phyloP scores from a whole-genome alignment of 305 asterid species.

The Lippia alba region DNA sequence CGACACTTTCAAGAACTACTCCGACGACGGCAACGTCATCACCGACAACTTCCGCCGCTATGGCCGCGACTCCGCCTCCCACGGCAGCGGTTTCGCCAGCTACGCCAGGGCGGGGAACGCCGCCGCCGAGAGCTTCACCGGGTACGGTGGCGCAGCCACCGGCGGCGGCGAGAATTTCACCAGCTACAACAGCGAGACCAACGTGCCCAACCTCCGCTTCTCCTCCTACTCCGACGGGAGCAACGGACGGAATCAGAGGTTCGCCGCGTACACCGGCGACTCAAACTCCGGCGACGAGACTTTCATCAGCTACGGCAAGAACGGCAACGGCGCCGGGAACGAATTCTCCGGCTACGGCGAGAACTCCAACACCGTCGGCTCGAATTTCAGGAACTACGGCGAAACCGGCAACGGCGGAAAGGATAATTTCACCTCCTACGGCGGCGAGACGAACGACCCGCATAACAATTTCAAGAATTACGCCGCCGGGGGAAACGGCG shows the following conservation, averaged over 20 bases:
- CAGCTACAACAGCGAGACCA: constrained; percentile 46
- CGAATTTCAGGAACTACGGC: constrained; percentile 66
- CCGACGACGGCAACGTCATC: constrained; percentile 45
- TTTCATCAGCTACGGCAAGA: constrained; percentile 73
- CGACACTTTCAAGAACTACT: constrained; percentile 53
- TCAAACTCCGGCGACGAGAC: constrained; percentile 69
- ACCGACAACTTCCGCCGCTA: constrained; percentile 60
- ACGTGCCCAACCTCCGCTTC: constrained; percentile 69
- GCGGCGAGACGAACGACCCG: constrained; percentile 55
- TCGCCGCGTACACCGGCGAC: constrained; percentile 48
- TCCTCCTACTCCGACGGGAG: constrained; percentile 66
- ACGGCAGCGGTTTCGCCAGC: constrained; percentile 55
- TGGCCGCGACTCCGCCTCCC: constrained; percentile 62
- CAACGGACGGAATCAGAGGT: constrained; percentile 58
- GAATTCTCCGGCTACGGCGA: constrained; percentile 63
- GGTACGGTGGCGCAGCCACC: constrained; percentile 63
- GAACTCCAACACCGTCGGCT: constrained; percentile 58
- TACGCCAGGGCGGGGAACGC: constrained; percentile 63
- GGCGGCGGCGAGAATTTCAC: constrained; percentile 67
- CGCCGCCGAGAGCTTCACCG: constrained; percentile 71
- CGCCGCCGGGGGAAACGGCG: constrained; percentile 61
- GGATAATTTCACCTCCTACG: constrained; percentile 65
- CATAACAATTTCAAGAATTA: constrained; percentile 58
- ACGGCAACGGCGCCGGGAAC: constrained; percentile 63
- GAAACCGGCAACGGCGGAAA: constrained; percentile 47